Conservation (phyloP, 352 stramenopile genomes). For the Pythium biforme region DNA sequence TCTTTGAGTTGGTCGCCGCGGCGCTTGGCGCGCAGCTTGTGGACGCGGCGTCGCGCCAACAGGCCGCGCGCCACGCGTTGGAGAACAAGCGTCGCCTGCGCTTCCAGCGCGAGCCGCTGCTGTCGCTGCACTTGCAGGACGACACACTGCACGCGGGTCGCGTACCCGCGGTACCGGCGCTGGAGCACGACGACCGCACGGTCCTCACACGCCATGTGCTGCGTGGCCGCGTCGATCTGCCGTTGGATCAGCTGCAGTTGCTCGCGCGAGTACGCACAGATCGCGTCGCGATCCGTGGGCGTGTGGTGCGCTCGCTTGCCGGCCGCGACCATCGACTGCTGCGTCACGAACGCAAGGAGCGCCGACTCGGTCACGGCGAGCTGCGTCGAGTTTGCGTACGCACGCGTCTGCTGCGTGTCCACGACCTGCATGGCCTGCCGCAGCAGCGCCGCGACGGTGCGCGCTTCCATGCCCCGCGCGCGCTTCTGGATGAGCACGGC, state of each 20-base stretch:
- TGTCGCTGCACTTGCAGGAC: slow-evolving; percentile 38
- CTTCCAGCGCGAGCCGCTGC: slow-evolving; percentile 34
- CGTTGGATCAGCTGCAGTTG: slow-evolving; percentile 41
- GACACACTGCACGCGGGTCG: slow-evolving; percentile 37
- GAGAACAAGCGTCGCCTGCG: slow-evolving; percentile 32
- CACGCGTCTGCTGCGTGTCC: slow-evolving; percentile 46
- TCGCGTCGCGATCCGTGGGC: not conserved
- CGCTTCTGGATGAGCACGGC: slow-evolving; percentile 61
- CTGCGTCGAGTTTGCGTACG: slow-evolving; percentile 32
- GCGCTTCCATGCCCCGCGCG: slow-evolving; percentile 43
- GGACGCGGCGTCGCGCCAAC: slow-evolving; percentile 35
- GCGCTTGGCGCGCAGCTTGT: slow-evolving; percentile 29
- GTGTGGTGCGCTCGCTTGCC: no score
- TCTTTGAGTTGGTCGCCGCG: slow-evolving; percentile 48
- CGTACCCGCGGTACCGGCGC: slow-evolving; percentile 52
- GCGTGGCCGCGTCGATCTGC: slow-evolving; percentile 33
- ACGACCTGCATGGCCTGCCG: slow-evolving; percentile 39
- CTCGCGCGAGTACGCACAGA: slow-evolving; percentile 34
- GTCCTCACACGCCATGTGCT: slow-evolving; percentile 44
- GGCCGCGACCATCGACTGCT: slow-evolving; percentile 29
- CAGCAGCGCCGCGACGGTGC: slow-evolving; percentile 36
- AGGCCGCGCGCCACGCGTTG: slow-evolving; percentile 39
- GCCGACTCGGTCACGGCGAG: slow-evolving; percentile 32
- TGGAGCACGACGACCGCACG: slow-evolving; percentile 47
- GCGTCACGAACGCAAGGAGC: slow-evolving; percentile 48